Evolutionary conservation across 768 basidiomycete genomes (phyloP).

Genomic region (Sporobolomyces roseus): DNA sequence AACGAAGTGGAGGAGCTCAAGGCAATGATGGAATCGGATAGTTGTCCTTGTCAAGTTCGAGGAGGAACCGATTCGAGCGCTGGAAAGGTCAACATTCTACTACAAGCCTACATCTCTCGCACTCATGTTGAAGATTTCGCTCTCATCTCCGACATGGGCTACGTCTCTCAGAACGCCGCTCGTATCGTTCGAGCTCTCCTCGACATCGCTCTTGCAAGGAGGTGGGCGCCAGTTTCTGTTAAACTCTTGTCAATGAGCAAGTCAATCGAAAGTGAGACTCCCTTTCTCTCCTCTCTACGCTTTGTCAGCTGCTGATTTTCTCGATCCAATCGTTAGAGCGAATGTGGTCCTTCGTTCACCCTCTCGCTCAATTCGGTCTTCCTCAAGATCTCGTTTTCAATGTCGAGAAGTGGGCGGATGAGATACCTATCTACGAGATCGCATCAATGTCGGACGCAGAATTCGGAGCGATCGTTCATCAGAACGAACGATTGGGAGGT

Average conservation of each 20-base stretch:
- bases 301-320: not conserved
- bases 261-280: constrained; percentile 43
- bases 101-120: constrained; percentile 83
- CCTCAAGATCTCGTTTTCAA: constrained; percentile 73
- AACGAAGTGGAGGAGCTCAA: constrained; percentile 80
- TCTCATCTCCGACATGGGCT: constrained; percentile 87
- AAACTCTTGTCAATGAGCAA: constrained; percentile 88
- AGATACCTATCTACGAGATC: constrained; percentile 70
- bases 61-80: constrained; percentile 62
- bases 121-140: constrained; percentile 88
- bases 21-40: constrained; percentile 58
- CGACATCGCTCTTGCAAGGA: constrained; percentile 86
- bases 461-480: constrained; percentile 72
- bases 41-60: constrained; percentile 74
- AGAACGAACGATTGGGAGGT: constrained; percentile 78
- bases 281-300: not conserved
- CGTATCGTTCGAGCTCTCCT: constrained; percentile 90
- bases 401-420: constrained; percentile 74
- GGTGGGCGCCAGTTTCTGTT: constrained; percentile 77
- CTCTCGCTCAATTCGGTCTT: constrained; percentile 71
- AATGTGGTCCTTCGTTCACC: constrained; percentile 92
- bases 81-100: constrained; percentile 89
- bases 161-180: constrained; percentile 88
- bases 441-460: constrained; percentile 63
- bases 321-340: constrained; percentile 59